Percentiles rank a stretch among this genome's conserved stretches.
Evolutionary conservation across 2,329 filamentous ascomycete species (phyloP).

Genomic region (Cladosporium sp.): DNA sequence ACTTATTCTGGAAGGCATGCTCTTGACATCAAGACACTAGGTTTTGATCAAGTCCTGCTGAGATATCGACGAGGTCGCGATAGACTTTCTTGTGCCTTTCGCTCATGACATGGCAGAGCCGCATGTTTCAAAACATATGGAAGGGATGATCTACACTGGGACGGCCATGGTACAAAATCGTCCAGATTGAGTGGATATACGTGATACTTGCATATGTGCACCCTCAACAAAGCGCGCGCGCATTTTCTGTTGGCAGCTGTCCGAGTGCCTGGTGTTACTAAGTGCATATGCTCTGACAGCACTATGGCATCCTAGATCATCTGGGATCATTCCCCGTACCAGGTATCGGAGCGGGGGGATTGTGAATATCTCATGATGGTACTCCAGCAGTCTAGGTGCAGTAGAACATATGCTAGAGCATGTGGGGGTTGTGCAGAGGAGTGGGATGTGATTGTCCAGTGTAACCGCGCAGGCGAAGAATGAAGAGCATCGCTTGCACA

Average conservation of each 20-base stretch:
- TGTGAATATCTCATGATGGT: background rate
- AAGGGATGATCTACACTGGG: background rate
- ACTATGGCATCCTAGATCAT: background rate
- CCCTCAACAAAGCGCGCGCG: background rate
- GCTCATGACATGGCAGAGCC: background rate
- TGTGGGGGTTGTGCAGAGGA: background rate
- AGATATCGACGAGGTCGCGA: background rate
- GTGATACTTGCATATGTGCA: conserved; percentile 1
- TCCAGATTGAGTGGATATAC: background rate
- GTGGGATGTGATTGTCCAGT: background rate
- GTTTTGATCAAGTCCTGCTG: background rate
- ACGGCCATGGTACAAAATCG: background rate
- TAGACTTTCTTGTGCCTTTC: background rate
- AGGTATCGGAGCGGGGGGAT: background rate
- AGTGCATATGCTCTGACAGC: background rate
- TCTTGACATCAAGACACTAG: background rate
- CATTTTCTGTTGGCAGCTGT: background rate
- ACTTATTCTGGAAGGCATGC: background rate
- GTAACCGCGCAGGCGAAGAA: background rate
- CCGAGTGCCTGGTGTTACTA: background rate
- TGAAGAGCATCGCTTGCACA: background rate
- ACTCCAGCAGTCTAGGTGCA: background rate
- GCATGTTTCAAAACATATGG: background rate
- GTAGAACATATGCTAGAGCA: background rate
- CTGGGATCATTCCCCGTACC: background rate